These are phyloP conservation scores for Prunus dulcis DNA, from an alignment of 306 rosid genomes.

Conservation along the genomic window DNA sequence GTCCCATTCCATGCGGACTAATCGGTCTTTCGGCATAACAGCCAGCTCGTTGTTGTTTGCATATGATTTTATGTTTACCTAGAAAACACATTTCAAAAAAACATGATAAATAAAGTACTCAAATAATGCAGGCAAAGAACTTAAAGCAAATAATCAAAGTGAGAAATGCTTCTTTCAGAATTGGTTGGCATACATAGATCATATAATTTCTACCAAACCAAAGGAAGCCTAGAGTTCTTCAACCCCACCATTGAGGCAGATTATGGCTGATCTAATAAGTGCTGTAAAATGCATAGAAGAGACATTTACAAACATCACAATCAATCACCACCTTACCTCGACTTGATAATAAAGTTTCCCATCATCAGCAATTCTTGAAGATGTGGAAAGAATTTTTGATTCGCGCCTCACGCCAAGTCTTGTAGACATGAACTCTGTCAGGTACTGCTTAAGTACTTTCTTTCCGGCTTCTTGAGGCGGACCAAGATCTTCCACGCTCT, in stretches of 20 bases:
- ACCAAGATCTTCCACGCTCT: slow-evolving; percentile 80
- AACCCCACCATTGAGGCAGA: background rate
- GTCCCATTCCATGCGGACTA: slow-evolving; percentile 86
- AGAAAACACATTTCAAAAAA: slow-evolving; percentile 20
- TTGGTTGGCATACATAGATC: too few species aligned
- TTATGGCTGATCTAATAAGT: background rate
- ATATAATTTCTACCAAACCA: background rate
- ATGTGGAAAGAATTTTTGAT: slow-evolving; percentile 65
- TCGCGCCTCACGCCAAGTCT: slow-evolving; percentile 85
- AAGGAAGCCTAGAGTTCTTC: too few species aligned
- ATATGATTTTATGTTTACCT: slow-evolving; percentile 94
- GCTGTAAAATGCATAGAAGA: background rate
- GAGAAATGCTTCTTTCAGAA: too few species aligned
- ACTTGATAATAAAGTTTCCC: slow-evolving; percentile 83
- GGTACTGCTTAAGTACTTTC: slow-evolving; percentile 72
- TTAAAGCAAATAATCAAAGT: too few species aligned
- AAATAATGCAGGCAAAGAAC: too few species aligned
- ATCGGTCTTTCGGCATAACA: slow-evolving; percentile 87
- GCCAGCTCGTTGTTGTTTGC: slow-evolving; percentile 93
- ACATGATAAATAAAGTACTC: too few species aligned
- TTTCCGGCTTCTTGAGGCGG: slow-evolving; percentile 76
- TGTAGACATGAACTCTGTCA: slow-evolving; percentile 92
- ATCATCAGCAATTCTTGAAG: slow-evolving; percentile 78
- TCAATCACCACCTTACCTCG: slow-evolving; percentile 47
- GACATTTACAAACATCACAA: too few species aligned